A percentile compares a stretch with the other conserved stretches of the same genome.
phyloP scores from a whole-genome alignment of 768 basidiomycete genomes.

The Rhizopogon vinicolor region DNA sequence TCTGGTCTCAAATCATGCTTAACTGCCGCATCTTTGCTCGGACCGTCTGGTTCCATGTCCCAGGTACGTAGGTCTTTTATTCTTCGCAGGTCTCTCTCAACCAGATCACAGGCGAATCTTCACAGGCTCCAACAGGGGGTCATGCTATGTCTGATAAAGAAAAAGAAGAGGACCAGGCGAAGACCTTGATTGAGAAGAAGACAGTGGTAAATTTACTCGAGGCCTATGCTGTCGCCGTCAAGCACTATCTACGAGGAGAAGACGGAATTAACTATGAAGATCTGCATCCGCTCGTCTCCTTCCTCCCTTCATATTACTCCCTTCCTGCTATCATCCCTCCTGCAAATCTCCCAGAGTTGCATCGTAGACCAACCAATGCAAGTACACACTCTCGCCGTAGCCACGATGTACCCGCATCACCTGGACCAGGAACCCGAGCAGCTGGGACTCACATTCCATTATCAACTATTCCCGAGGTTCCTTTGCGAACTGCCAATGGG shows the following conservation, averaged over 20 bases:
- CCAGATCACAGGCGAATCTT: slow-evolving; percentile 12
- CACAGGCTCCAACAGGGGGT: slow-evolving; percentile 10
- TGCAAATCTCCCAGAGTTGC: neutral
- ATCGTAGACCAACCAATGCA: slow-evolving; percentile 11
- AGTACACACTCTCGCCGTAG: neutral
- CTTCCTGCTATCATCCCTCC: slow-evolving; percentile 46
- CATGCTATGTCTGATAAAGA: slow-evolving; percentile 2
- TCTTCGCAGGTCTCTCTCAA: neutral
- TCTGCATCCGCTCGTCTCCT: slow-evolving; percentile 65
- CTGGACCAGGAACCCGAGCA: neutral
- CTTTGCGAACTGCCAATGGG: neutral
- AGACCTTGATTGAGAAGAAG: slow-evolving; percentile 61
- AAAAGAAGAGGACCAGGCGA: slow-evolving; percentile 34
- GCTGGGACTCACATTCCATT: neutral
- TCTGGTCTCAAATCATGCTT: slow-evolving; percentile 64
- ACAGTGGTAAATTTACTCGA: slow-evolving; percentile 63
- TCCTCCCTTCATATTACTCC: slow-evolving; percentile 56
- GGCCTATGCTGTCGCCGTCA: slow-evolving; percentile 61
- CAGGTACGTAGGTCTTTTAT: slow-evolving; percentile 32
- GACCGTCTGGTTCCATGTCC: slow-evolving; percentile 66
- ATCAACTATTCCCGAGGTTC: neutral
- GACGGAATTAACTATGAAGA: slow-evolving; percentile 36
- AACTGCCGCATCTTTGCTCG: slow-evolving; percentile 52
- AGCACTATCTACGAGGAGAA: slow-evolving; percentile 67
- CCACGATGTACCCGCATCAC: neutral